Evolutionary conservation across 2,329 filamentous ascomycete species (phyloP).

Genomic region (Ophiostoma perfectum): DNA sequence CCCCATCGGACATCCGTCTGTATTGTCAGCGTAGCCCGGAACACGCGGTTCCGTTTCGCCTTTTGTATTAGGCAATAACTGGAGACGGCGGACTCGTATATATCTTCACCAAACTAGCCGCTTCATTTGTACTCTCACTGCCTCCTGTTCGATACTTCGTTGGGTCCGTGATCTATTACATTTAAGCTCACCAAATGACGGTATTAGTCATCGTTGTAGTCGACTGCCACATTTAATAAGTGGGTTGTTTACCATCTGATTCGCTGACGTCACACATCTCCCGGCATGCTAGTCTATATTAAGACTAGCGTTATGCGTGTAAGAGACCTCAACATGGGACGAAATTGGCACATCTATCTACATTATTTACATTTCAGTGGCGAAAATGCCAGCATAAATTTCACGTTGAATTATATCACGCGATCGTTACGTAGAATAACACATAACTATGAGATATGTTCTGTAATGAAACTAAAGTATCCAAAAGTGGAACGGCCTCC

Average conservation of each 20-base stretch:
- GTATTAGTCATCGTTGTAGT: neutral
- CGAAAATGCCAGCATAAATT: no score
- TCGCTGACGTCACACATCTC: neutral
- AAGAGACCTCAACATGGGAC: neutral
- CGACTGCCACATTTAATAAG: neutral
- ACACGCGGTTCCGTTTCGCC: neutral
- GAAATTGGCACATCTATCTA: neutral
- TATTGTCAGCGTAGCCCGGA: neutral
- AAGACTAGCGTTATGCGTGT: neutral
- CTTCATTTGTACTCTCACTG: no score
- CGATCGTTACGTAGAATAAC: no score
- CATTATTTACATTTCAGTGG: neutral
- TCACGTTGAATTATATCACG: no score
- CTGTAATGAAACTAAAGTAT: no score
- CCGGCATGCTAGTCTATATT: neutral
- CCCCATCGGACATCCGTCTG: slow-evolving; percentile 15
- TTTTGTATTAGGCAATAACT: neutral
- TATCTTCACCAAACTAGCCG: no score
- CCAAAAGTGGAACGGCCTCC: no score
- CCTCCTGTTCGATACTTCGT: no score
- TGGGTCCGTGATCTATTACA: no score
- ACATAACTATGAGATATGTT: no score
- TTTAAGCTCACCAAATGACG: no score
- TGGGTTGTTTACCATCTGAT: neutral
- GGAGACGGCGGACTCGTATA: no score